Base-by-base conservation (phyloP, 2,329 filamentous ascomycete genomes). In the Elsinoe ampelina region DNA sequence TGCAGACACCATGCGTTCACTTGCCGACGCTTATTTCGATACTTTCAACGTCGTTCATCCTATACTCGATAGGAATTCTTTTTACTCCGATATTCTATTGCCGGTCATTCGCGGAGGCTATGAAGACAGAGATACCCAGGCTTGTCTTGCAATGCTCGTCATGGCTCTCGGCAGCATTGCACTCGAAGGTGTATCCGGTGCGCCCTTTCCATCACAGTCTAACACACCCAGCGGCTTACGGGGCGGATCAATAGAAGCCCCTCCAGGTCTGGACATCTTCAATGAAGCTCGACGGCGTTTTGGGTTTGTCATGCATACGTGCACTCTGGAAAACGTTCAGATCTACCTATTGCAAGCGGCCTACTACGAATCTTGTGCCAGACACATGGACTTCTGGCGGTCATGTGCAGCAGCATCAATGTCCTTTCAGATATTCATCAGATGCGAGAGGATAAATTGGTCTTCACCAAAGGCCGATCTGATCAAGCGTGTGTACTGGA, bases 231-330 rank as follows among this genome's bases (percentile, higher is more conserved):
- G 79, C 62, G 79, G 80, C 2, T 69, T 82, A 20, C 75, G 75
- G 39, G 80, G 80, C 11, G 78, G 79, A 1, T 73, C 75, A 1
- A 62, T 67, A 2, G 70, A 73, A 12, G 71, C 70, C 15, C 81
- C 81, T 1, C 81, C 82, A 0, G 82, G 82, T 0, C 65, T 84
- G 2, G 73, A 73, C 1, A 73, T 82, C 35, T 84, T 84, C 67
- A 84, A 84, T 60, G 81, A 84, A 66, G 82, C 80, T 13, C 73
- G 81, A 52, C 76, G 75, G 58, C 72, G 80, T n/a, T 73, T 83
- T 64, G 81, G 82, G 0, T 83, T 82, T 63, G 72, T 77, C 8
- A 63, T 78, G 55, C 77, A 77, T 1, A 75, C 80, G 20, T 80
- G 75, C 63, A 80, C 74, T 51, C 66, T 84, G 22, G 80, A 83